Evolutionary conservation across 345 rosid species (phyloP).

Genomic region (Eucalyptus fibrosa): DNA sequence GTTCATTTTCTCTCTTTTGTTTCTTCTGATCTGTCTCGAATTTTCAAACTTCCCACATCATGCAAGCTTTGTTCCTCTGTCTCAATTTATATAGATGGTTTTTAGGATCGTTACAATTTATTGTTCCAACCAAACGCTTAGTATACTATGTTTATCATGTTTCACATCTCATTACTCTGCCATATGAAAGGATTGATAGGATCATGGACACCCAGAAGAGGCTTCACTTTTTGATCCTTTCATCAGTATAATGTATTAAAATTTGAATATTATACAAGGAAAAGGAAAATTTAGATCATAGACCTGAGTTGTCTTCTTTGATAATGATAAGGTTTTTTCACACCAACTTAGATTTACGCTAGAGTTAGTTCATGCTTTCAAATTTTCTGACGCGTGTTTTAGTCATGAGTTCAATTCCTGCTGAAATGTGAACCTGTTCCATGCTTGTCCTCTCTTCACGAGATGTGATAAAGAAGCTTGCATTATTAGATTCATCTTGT

Average conservation of each 20-base stretch:
- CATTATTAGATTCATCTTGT: not conserved
- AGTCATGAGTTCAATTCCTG: not conserved
- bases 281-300: not conserved
- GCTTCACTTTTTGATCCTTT: not conserved
- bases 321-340: not conserved
- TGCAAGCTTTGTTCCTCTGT: not conserved
- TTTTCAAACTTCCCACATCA: not conserved
- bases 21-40: not conserved
- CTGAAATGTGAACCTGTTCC: not conserved
- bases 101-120: not conserved
- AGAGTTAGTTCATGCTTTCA: not conserved
- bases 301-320: not conserved
- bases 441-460: not conserved
- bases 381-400: not conserved
- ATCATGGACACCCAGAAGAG: not conserved
- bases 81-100: not conserved
- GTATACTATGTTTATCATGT: not conserved
- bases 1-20: not conserved
- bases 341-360: not conserved
- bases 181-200: not conserved
- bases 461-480: not conserved
- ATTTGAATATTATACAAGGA: not conserved
- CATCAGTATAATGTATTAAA: not conserved
- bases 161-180: not conserved
- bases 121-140: not conserved